These are phyloP conservation scores for Mycena filopes DNA, from an alignment of 768 basidiomycete genomes.

Conservation along the genomic window DNA sequence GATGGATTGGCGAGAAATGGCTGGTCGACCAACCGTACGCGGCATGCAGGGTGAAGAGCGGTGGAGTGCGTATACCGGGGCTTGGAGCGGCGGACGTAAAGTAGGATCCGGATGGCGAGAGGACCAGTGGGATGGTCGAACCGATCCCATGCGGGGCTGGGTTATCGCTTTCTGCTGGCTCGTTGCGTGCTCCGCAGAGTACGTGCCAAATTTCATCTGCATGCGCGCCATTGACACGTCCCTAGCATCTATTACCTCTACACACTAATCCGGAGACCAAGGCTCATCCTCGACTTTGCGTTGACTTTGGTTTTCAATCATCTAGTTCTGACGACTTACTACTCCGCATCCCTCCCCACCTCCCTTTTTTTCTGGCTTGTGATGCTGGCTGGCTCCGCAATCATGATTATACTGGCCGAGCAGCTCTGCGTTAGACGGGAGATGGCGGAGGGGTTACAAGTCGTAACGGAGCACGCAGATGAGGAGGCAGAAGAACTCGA, in stretches of 20 bases:
- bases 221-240: slow-evolving; percentile 15
- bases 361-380: slow-evolving; percentile 94
- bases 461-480: slow-evolving; percentile 57
- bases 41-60: slow-evolving; percentile 70
- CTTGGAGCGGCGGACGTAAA: slow-evolving; percentile 84
- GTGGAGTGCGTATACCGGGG: slow-evolving; percentile 76
- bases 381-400: slow-evolving; percentile 72
- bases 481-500: slow-evolving; percentile 72
- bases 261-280: slow-evolving; percentile 87
- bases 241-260: slow-evolving; percentile 82
- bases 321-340: slow-evolving; percentile 93
- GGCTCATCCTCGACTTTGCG: slow-evolving; percentile 94
- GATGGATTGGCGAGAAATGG: slow-evolving; percentile 99
- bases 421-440: slow-evolving; percentile 92
- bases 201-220: slow-evolving; percentile 47
- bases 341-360: slow-evolving; percentile 83
- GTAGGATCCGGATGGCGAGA: slow-evolving; percentile 69
- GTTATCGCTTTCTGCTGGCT: slow-evolving; percentile 91
- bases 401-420: slow-evolving; percentile 86
- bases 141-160: slow-evolving; percentile 89
- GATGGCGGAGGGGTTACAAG: slow-evolving; percentile 84
- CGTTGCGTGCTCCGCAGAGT: slow-evolving; percentile 86
- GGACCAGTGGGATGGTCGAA: slow-evolving; percentile 71
- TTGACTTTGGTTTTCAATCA: slow-evolving; percentile 93
- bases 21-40: slow-evolving; percentile 81